Evolutionary conservation across 768 basidiomycete genomes (phyloP), one percentile per base, ranked within the genome.

Genomic region (Trametes coccinea): DNA sequence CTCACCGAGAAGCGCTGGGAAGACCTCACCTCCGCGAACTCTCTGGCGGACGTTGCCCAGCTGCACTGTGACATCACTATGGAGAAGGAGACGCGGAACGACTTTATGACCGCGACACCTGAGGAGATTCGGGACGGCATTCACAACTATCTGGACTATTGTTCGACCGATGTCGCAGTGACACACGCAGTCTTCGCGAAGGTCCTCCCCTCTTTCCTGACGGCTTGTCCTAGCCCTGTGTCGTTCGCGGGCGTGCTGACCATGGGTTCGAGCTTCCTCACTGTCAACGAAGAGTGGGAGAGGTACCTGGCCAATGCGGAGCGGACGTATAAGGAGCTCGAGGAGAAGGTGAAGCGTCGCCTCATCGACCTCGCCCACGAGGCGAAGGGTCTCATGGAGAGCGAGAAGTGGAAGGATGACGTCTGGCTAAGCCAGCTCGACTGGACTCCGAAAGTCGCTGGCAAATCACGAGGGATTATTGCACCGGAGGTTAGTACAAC

Each of bases 181-280:
- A 99, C 96, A 0, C 90, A 95, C 69, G 79, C 82, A 5, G 92
- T 98, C 6, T 97, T 85, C 71, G 67, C 79, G 13, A 80, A 83
- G 56, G 88, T 90, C 31, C 82, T 97, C 6, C 95, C 95, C 0
- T 79, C 85, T 0, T 99, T 96, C 71, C 79, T 94, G 45, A 71
- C 79, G 31, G 85, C 85, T 5, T 99, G 95, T 73, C 94, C 95
- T 0, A 91, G 89, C 71, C 97, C 95, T 0, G 95, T 92, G 2
- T 90, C 92, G 0, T 98, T 98, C 71, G 89, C 94, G 0, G 95
- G 96, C 5, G 82, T 95, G 30, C 76, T 95, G 45, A 85, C 85
- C 3, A 98, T 99, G 97, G 92, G 93, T 0, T 92, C 89, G 16
- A 88, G 91, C 53, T 92, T 98, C 69, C 78, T 99, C 44, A 88